Evolutionary conservation across 805 yeast genomes (phyloP), one percentile per base, ranked within the genome.

Genomic region (Kluyveromyces dobzhanskii): DNA sequence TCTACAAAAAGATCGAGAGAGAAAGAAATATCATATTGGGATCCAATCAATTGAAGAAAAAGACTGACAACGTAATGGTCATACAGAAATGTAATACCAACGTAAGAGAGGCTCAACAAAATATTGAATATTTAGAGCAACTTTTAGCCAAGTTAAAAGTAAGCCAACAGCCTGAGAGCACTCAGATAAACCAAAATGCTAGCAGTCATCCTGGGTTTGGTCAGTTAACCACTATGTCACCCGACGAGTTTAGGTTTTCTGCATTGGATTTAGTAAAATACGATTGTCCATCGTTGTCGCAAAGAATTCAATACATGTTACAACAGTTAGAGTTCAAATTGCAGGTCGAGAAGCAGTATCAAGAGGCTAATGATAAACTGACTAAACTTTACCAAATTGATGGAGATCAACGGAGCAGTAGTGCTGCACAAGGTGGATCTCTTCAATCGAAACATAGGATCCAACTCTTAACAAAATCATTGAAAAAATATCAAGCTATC

Each of bases 251-350:
- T 17, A 52, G 50, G 4, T 83, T 72, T 53, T 75, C 90, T 0
- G 71, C 84, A 16, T 66, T 84, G 48, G 98, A 92, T 58, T 69
- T 92, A 41, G 72, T 86, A 56, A 87, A 87, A 51, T 87, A 86
- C 55, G 97, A 92, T 53, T 85, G 95, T 50, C 96, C 97, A 0
- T 85, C 94, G 0, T 66, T 92, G 49, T 96, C 97, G 9, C 96
- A 92, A 52, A 76, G 92, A 46, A 92, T 92, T 54, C 96, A 86
- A 62, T 80, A 85, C 51, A 88, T 92, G 97, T 72, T 90, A 40
- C 97, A 88, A 63, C 94, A 87, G 61, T 70, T 92, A 43, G 95
- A 88, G 57, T 87, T 90, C 61, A 92, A 92, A 62, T 70, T 90
- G 33, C 92, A 90, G 54, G 94, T 90, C 28, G 99, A 92, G 59